A percentile compares a stretch with the other conserved stretches of the same genome.
Evolutionary conservation across 805 yeast genomes (phyloP).

Genomic region (Candida lessepsii): DNA sequence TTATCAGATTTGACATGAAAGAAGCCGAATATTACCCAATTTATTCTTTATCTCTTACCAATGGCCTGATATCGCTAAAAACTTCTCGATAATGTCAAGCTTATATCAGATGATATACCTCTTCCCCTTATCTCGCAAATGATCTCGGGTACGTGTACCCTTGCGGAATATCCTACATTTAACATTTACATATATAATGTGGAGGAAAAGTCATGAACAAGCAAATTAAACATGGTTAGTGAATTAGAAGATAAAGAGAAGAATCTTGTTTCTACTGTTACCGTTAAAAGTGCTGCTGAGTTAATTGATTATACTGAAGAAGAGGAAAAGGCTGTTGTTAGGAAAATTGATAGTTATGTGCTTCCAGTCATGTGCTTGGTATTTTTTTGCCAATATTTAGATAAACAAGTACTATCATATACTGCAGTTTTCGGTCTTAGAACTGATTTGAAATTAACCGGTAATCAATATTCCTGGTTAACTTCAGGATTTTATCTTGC

Average conservation of each 20-base stretch:
- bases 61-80: no score
- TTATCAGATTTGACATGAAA: not conserved
- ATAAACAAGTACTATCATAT: slow-evolving; percentile 55
- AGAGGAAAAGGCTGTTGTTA: slow-evolving; percentile 11
- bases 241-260: not conserved
- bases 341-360: slow-evolving; percentile 49
- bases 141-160: slow-evolving; percentile 5
- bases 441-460: slow-evolving; percentile 40
- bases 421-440: slow-evolving; percentile 68
- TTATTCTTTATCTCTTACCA: not conserved
- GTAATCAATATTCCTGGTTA: slow-evolving; percentile 24
- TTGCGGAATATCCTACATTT: not conserved
- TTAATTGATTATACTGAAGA: slow-evolving; percentile 10
- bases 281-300: slow-evolving; percentile 7
- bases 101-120: no score
- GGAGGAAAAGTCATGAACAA: not conserved
- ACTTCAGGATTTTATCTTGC: slow-evolving; percentile 52
- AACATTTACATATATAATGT: not conserved
- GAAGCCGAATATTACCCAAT: no score
- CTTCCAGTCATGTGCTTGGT: slow-evolving; percentile 51
- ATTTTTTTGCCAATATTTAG: slow-evolving; percentile 58
- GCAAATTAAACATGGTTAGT: not conserved
- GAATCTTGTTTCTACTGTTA: not conserved
- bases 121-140: not conserved
- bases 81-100: not conserved